phyloP scores from a whole-genome alignment of 176 grass and related monocot species.

The Zoysia pacifica region DNA sequence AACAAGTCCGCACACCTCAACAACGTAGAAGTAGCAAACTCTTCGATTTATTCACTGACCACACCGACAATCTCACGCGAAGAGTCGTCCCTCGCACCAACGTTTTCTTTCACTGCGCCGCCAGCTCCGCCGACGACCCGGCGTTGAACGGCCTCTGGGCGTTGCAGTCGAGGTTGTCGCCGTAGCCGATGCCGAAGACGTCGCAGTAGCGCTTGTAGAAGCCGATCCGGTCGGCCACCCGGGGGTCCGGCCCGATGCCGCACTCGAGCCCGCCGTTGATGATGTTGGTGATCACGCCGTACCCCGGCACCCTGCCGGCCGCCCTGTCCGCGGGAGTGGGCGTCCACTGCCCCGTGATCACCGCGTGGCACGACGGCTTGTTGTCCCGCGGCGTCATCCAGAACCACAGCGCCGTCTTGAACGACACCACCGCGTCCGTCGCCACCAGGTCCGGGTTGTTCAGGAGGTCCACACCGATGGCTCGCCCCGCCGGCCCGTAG shows the following conservation, averaged over 20 bases:
- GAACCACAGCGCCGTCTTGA: conserved; percentile 58
- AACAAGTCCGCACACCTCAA: background rate
- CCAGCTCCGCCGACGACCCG: background rate
- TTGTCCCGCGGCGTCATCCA: conserved; percentile 47
- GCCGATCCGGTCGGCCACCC: conserved; percentile 35
- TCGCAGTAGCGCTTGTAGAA: conserved; percentile 70
- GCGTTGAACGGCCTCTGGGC: conserved; percentile 33
- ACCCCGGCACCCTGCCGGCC: conserved; percentile 40
- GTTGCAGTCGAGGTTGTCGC: conserved; percentile 55
- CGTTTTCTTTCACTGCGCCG: conserved; percentile 18
- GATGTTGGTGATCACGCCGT: conserved; percentile 64
- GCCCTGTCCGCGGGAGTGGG: background rate
- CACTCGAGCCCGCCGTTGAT: conserved; percentile 68
- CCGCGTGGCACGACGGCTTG: conserved; percentile 60
- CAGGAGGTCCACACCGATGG: conserved; percentile 37
- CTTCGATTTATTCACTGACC: background rate
- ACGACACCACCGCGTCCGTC: conserved; percentile 12
- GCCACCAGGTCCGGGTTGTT: conserved; percentile 49
- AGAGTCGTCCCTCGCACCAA: too few relatives aligned
- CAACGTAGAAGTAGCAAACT: background rate
- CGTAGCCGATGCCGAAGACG: conserved; percentile 42
- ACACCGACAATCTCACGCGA: background rate
- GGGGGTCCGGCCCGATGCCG: conserved; percentile 13
- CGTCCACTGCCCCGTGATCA: conserved; percentile 47
- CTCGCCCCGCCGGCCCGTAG: conserved; percentile 47